phyloP scores from a whole-genome alignment of 805 yeast species.

The Candida vartiovaarae region DNA sequence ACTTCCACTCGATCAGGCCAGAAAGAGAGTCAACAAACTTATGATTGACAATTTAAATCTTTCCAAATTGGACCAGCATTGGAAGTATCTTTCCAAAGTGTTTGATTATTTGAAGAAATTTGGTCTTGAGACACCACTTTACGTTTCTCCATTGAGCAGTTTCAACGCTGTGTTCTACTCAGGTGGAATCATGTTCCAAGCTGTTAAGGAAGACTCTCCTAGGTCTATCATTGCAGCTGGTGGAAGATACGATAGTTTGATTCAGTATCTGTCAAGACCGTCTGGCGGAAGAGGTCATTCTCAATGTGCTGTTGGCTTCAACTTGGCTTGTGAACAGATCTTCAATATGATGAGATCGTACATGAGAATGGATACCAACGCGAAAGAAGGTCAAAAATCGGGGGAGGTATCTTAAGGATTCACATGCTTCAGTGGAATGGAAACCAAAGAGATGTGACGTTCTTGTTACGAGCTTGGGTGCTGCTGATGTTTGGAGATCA shows the following conservation, averaged over 20 bases:
- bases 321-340: conserved; percentile 66
- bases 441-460: conserved; percentile 70
- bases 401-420: conserved; percentile 28
- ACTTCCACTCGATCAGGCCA: conserved; percentile 59
- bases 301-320: conserved; percentile 78
- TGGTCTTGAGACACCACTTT: conserved; percentile 51
- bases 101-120: conserved; percentile 45
- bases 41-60: conserved; percentile 70
- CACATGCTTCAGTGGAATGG: conserved; percentile 36
- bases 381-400: conserved; percentile 24
- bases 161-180: conserved; percentile 75
- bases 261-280: conserved; percentile 58
- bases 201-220: conserved; percentile 55
- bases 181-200: conserved; percentile 85
- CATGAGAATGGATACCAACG: conserved; percentile 31
- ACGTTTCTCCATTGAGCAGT: conserved; percentile 76
- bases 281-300: conserved; percentile 29
- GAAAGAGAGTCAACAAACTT: conserved; percentile 52
- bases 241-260: conserved; percentile 81
- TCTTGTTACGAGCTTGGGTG: conserved; percentile 62
- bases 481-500: conserved; percentile 41
- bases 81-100: conserved; percentile 57
- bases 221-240: conserved; percentile 70
- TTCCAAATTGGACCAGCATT: conserved; percentile 51
- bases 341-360: conserved; percentile 44